Base-by-base conservation (phyloP, 75 land plant genomes). In the Cunninghamia lanceolata region DNA sequence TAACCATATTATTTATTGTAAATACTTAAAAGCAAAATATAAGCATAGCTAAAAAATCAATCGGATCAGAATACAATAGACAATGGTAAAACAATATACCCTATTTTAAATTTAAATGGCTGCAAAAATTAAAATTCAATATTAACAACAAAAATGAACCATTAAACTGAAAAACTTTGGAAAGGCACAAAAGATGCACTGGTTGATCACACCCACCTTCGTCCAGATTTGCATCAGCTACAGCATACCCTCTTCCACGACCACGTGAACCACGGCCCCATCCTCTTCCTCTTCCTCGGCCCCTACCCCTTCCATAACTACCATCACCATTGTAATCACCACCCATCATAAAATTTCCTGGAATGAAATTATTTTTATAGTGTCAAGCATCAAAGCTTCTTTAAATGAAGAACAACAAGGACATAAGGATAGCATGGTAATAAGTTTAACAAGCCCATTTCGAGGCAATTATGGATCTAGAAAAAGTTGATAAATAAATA, bases 261-360 rank as follows among this genome's bases (percentile, higher is more conserved):
- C 36, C 78, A 46, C 85, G 59, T 36, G 25, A 16, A 63, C 91
- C 86, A 82, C 91, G 77, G 46, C 89, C 88, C 73, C 88, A 74
- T 5, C 92, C 90, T 84, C 92, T 54, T 36, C 88, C 92, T 59
- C 87, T 78, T 38, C 80, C 87, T 2, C 79, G 86, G 16, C 66
- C 87, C 30, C 87, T 56, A 4, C 91, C 83, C 36, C 85, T 85
- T 40, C 87, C 86, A 85, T 82, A 84, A 83, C 87, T 85, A 36
- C 87, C 86, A 86, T 89, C 89, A 36, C 90, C 90, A 84, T 88
- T 83, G 70, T 84, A 88, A 28, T 90, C 89, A 2, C 84, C 86
- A 54, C 82, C 59, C 66, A 82, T 87, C 78, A 52, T 85, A 83
- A 52, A 68, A 53, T 86, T 81, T 56, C 88, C 90, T 89, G 87